Conservation (phyloP, 257 asterid species). For the Plectranthus barbatus region DNA sequence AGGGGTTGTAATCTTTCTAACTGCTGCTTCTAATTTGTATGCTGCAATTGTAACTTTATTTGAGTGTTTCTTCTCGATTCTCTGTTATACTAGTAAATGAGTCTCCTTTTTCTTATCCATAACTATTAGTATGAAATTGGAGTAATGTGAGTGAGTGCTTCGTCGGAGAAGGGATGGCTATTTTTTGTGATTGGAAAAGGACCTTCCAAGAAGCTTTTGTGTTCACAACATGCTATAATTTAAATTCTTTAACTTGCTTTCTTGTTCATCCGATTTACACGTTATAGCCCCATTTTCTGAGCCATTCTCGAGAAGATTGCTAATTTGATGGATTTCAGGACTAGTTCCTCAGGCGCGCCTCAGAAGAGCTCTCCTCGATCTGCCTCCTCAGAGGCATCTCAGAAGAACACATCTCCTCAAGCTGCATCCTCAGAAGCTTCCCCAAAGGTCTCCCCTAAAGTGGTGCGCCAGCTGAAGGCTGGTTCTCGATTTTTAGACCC, state of each 20-base stretch:
- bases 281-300: too few relatives aligned
- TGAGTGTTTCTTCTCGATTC: too few relatives aligned
- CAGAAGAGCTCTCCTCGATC: slow-evolving; percentile 40
- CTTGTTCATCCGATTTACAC: not conserved
- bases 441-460: slow-evolving; percentile 56
- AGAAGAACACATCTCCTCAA: slow-evolving; percentile 35
- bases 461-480: slow-evolving; percentile 67
- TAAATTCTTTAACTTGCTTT: not conserved
- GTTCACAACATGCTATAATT: too few relatives aligned
- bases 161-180: too few relatives aligned
- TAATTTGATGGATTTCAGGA: slow-evolving; percentile 30
- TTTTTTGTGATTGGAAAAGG: too few relatives aligned
- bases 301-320: not conserved
- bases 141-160: too few relatives aligned
- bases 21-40: not conserved
- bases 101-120: too few relatives aligned
- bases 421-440: slow-evolving; percentile 27
- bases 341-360: slow-evolving; percentile 32
- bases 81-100: too few relatives aligned
- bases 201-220: not conserved
- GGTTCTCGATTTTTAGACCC: slow-evolving; percentile 45
- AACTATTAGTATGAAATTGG: too few relatives aligned
- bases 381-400: slow-evolving; percentile 25
- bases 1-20: not conserved
- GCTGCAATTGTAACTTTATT: not conserved